These are phyloP conservation scores for Eragrostis curvula DNA, from an alignment of 176 grass and related monocot genomes.

Conservation along the genomic window DNA sequence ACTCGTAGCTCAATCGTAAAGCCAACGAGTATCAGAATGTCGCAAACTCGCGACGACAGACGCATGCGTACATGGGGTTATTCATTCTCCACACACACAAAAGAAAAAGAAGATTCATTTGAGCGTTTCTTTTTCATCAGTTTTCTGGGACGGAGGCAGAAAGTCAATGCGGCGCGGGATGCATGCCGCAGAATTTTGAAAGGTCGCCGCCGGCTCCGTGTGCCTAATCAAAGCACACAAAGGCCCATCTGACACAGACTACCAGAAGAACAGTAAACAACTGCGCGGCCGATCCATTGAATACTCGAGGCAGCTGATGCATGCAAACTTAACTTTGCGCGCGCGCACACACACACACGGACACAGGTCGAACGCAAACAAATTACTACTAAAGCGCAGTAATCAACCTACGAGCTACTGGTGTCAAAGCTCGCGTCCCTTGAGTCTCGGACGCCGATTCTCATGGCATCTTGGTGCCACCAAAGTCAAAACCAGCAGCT, in stretches of 20 bases:
- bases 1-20: background rate
- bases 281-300: background rate
- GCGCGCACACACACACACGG: background rate
- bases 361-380: constrained; percentile 25
- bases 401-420: background rate
- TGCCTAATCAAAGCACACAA: background rate
- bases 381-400: constrained; percentile 1
- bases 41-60: background rate
- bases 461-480: constrained; percentile 57
- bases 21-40: background rate
- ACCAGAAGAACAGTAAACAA: constrained; percentile 22
- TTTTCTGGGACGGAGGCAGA: background rate
- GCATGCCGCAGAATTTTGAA: constrained; percentile 53
- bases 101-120: background rate
- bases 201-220: background rate
- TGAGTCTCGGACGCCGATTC: constrained; percentile 55
- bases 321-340: constrained; percentile 34
- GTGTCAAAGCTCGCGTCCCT: constrained; percentile 29
- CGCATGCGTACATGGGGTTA: background rate
- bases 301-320: background rate
- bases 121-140: background rate
- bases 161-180: constrained; percentile 48
- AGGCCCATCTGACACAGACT: constrained; percentile 38
- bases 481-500: constrained; percentile 77
- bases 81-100: too few species aligned